phyloP scores from a whole-genome alignment of 1,284 basidiomycete genomes.

The Rhodotorula sp. region DNA sequence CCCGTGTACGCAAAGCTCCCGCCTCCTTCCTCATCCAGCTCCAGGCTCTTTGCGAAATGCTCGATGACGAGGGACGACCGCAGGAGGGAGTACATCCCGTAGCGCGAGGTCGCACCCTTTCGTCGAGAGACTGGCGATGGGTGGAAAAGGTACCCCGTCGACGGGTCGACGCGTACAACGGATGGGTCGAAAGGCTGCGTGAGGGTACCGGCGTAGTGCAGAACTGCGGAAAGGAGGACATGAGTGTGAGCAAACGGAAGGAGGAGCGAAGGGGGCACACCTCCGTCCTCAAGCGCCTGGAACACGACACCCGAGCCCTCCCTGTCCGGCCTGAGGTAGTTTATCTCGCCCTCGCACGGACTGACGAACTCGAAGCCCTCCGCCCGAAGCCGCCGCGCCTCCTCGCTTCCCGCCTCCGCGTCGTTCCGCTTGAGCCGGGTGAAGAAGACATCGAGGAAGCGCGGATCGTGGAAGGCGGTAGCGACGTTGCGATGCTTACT shows the following conservation, averaged over 20 bases:
- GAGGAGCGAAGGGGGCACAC: background rate
- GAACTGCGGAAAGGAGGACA: slow-evolving; percentile 24
- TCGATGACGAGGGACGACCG: slow-evolving; percentile 46
- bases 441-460: slow-evolving; percentile 41
- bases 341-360: slow-evolving; percentile 49
- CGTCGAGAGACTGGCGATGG: slow-evolving; percentile 44
- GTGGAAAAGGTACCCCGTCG: slow-evolving; percentile 50
- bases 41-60: slow-evolving; percentile 41
- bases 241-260: background rate
- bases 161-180: slow-evolving; percentile 42
- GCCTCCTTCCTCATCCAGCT: slow-evolving; percentile 32
- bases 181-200: slow-evolving; percentile 43
- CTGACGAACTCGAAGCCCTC: slow-evolving; percentile 48
- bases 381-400: slow-evolving; percentile 17
- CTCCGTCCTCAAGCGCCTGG: slow-evolving; percentile 41
- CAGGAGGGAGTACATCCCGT: slow-evolving; percentile 47
- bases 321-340: slow-evolving; percentile 43
- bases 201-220: slow-evolving; percentile 46
- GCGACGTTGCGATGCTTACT: slow-evolving; percentile 50
- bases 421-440: slow-evolving; percentile 21
- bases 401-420: slow-evolving; percentile 9
- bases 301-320: slow-evolving; percentile 50
- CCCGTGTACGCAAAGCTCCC: slow-evolving; percentile 11
- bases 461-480: slow-evolving; percentile 17
- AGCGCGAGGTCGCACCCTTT: slow-evolving; percentile 1